Conservation (phyloP, 2,329 filamentous ascomycete genomes). For the Dactylellina leptospora region DNA sequence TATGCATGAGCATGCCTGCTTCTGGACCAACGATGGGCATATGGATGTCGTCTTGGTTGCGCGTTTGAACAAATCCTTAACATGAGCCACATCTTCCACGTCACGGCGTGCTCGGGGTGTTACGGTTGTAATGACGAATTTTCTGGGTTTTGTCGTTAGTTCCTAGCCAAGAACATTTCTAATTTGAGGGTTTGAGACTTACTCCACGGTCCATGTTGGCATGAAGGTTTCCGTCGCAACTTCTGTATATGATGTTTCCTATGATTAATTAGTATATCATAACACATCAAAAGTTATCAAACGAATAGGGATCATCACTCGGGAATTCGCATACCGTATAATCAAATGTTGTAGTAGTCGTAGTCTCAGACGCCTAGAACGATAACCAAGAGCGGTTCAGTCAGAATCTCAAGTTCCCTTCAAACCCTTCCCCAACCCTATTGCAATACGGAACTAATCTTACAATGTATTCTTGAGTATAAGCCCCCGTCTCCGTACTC, state of each 20-base stretch:
- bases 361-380: slow-evolving; percentile 9
- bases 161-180: neutral
- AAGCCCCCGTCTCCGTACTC: slow-evolving; percentile 6
- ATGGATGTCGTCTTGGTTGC: slow-evolving; percentile 33
- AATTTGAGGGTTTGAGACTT: neutral
- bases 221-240: slow-evolving; percentile 5
- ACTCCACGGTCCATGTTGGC: slow-evolving; percentile 35
- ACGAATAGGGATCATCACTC: neutral
- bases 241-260: slow-evolving; percentile 20
- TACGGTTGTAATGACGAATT: slow-evolving; percentile 24
- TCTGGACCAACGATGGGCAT: slow-evolving; percentile 21
- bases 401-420: too few species aligned
- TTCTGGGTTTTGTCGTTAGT: neutral
- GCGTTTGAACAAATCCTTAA: slow-evolving; percentile 21
- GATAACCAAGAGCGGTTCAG: neutral
- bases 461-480: slow-evolving; percentile 8
- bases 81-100: neutral
- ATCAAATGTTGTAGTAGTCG: neutral
- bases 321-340: neutral
- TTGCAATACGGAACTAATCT: too few species aligned
- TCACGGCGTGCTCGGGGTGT: slow-evolving; percentile 3
- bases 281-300: neutral
- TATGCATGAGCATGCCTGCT: slow-evolving; percentile 32
- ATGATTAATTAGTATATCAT: neutral
- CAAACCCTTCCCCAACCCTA: too few species aligned